phyloP scores from a whole-genome alignment of 1,139 yeast species.

The Kluyveromyces sp. region DNA sequence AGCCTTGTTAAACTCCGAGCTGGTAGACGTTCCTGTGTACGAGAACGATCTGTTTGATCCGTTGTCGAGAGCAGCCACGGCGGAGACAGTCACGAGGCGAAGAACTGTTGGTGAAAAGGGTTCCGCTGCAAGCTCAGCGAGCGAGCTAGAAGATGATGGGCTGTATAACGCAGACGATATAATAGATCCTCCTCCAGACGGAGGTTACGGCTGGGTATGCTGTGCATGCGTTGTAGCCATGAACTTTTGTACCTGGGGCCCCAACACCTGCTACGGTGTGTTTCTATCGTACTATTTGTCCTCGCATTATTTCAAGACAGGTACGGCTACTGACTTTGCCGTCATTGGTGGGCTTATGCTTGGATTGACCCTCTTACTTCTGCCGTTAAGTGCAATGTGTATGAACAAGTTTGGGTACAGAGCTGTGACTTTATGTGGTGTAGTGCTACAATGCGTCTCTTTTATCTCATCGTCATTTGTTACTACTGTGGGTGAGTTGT shows the following conservation, averaged over 20 bases:
- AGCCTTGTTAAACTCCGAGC: constrained; percentile 1
- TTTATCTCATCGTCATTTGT: constrained; percentile 50
- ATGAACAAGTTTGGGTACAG: constrained; percentile 31
- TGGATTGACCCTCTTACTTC: constrained; percentile 40
- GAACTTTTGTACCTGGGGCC: constrained; percentile 56
- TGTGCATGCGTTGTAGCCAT: constrained; percentile 41
- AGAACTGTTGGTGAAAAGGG: neutral
- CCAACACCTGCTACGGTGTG: constrained; percentile 53
- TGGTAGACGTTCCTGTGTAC: constrained; percentile 3
- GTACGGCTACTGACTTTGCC: constrained; percentile 48
- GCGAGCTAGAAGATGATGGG: constrained; percentile 19
- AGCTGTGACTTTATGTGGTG: constrained; percentile 38
- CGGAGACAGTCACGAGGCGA: neutral
- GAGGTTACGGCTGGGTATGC: constrained; percentile 57
- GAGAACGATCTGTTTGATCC: constrained; percentile 5
- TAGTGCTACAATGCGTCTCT: constrained; percentile 44
- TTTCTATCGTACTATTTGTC: constrained; percentile 46
- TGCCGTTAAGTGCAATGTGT: constrained; percentile 34
- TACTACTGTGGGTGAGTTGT: constrained; percentile 45
- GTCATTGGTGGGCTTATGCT: constrained; percentile 53
- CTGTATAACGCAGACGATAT: constrained; percentile 32
- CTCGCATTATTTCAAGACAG: constrained; percentile 40
- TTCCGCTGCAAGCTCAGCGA: neutral
- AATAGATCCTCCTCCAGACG: constrained; percentile 44
- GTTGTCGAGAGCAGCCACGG: constrained; percentile 3